Evolutionary conservation across 2,329 filamentous ascomycete species (phyloP).

Genomic region (Colletotrichum cordylinicola): DNA sequence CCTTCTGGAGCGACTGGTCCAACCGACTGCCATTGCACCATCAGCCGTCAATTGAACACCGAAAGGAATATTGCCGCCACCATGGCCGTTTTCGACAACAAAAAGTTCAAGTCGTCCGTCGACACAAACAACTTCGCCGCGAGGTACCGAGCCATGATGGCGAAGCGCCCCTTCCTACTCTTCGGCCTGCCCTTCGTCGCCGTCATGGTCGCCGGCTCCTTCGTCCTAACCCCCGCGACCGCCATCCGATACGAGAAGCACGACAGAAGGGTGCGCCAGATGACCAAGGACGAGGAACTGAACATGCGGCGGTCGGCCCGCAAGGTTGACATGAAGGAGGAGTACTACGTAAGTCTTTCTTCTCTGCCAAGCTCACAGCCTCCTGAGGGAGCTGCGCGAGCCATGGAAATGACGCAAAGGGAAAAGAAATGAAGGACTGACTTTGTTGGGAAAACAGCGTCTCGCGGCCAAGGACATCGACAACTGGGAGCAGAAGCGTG

Average conservation of each 20-base stretch:
- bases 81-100: constrained; percentile 71
- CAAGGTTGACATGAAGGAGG: constrained; percentile 81
- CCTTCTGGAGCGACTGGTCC: neutral
- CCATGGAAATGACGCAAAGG: constrained; percentile 17
- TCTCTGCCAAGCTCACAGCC: neutral
- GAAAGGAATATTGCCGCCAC: constrained; percentile 15
- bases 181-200: constrained; percentile 94
- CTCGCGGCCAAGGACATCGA: constrained; percentile 90
- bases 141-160: constrained; percentile 77
- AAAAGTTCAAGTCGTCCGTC: constrained; percentile 72
- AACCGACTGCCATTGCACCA: neutral
- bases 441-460: constrained; percentile 60
- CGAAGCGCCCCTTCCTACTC: constrained; percentile 84
- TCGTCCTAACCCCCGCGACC: constrained; percentile 92
- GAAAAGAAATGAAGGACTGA: constrained; percentile 27
- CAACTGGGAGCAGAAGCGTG: constrained; percentile 95
- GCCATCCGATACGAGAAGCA: constrained; percentile 93
- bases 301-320: constrained; percentile 74
- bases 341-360: constrained; percentile 76
- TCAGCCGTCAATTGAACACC: neutral
- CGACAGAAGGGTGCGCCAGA: constrained; percentile 85
- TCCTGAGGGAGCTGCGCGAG: neutral
- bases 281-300: constrained; percentile 87
- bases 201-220: constrained; percentile 90
- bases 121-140: constrained; percentile 74